Conservation (phyloP, 2,329 filamentous ascomycete species). For the Fusarium bactridioides region DNA sequence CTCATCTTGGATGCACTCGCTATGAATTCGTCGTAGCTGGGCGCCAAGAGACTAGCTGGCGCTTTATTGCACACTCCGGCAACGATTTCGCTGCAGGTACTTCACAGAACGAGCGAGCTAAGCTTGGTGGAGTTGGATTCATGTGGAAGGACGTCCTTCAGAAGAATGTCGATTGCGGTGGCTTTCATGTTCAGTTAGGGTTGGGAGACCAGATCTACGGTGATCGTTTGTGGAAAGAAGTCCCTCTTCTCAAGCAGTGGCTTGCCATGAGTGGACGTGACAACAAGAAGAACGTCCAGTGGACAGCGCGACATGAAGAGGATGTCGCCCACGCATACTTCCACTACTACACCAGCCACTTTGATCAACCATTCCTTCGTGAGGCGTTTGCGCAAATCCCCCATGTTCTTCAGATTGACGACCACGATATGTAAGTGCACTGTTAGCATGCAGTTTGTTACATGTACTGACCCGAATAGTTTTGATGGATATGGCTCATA, state of each 20-base stretch:
- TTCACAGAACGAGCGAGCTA: conserved; percentile 82
- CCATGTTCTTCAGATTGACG: conserved; percentile 90
- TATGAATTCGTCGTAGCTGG: conserved; percentile 97
- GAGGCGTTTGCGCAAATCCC: conserved; percentile 98
- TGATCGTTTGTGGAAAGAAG: conserved; percentile 94
- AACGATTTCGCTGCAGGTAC: conserved; percentile 95
- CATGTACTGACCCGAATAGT: conserved; percentile 53
- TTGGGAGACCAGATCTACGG: conserved; percentile 95
- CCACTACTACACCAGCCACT: conserved; percentile 98
- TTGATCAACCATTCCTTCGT: conserved; percentile 92
- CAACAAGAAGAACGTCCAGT: conserved; percentile 85
- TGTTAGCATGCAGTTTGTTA: background rate
- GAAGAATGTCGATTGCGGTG: conserved; percentile 95
- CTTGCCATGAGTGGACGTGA: conserved; percentile 92
- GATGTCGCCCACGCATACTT: conserved; percentile 97
- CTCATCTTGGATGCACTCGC: conserved; percentile 94
- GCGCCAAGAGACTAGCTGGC: conserved; percentile 88
- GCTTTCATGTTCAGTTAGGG: conserved; percentile 93
- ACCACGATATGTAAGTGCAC: conserved; percentile 90
- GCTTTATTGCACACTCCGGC: conserved; percentile 93
- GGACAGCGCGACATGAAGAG: conserved; percentile 95
- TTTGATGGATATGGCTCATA: conserved; percentile 98
- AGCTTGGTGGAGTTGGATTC: conserved; percentile 86
- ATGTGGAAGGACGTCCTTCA: conserved; percentile 99
- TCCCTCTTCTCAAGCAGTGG: conserved; percentile 94